Evolutionary conservation across 1,284 basidiomycete genomes (phyloP).

Genomic region (Polyporus tsugae): DNA sequence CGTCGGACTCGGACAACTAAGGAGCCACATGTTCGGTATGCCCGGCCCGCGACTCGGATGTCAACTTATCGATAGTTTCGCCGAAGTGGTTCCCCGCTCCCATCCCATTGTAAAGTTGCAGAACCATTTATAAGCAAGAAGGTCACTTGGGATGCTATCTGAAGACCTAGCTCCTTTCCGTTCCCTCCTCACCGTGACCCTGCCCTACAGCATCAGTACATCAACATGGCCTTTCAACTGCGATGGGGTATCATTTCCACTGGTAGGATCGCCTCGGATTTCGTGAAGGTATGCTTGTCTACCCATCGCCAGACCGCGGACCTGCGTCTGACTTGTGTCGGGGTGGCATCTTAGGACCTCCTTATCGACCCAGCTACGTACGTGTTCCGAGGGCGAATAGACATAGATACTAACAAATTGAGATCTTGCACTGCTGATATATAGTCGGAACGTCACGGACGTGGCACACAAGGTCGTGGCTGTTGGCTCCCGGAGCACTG

Average conservation of each 20-base stretch:
- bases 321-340: neutral
- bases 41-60: neutral
- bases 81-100: neutral
- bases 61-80: constrained; percentile 26
- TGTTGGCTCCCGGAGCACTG: constrained; percentile 79
- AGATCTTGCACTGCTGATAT: neutral
- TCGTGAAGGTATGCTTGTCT: constrained; percentile 49
- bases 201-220: constrained; percentile 32
- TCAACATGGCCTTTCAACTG: constrained; percentile 42
- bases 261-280: constrained; percentile 54
- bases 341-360: constrained; percentile 47
- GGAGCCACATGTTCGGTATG: neutral
- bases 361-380: constrained; percentile 59
- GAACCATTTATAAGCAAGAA: constrained; percentile 6
- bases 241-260: constrained; percentile 68
- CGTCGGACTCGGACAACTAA: no score
- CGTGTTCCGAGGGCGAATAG: constrained; percentile 19
- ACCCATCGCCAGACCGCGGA: neutral
- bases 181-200: constrained; percentile 30
- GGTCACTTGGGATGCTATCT: constrained; percentile 4
- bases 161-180: neutral
- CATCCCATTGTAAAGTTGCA: neutral
- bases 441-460: constrained; percentile 56
- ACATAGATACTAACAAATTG: constrained; percentile 12
- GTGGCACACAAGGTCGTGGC: constrained; percentile 81